Conservation (phyloP, 2,329 filamentous ascomycete genomes). For the Aspergillus floridensis region DNA sequence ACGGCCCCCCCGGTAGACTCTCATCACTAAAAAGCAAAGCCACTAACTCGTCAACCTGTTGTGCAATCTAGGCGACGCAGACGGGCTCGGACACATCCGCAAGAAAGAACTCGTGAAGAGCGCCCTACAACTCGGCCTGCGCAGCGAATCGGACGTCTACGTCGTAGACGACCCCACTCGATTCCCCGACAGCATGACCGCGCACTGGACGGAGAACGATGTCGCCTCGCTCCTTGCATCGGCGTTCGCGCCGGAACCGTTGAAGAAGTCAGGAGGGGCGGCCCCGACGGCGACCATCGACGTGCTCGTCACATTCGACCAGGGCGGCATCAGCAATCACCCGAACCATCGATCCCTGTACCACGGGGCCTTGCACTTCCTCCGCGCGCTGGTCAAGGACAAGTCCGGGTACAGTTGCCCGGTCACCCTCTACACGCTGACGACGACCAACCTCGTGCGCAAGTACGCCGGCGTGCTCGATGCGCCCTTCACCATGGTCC, state of each 20-base stretch:
- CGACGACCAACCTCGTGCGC: conserved; percentile 66
- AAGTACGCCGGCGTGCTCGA: conserved; percentile 84
- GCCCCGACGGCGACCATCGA: conserved; percentile 63
- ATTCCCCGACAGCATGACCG: conserved; percentile 88
- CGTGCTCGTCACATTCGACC: conserved; percentile 85
- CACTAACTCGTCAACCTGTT: not conserved
- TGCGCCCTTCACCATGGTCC: conserved; percentile 64
- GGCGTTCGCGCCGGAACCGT: conserved; percentile 67
- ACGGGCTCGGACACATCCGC: conserved; percentile 78
- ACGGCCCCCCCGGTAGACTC: conserved; percentile 19
- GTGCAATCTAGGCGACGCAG: conserved; percentile 66
- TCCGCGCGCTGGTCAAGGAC: conserved; percentile 63
- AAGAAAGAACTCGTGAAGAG: conserved; percentile 81
- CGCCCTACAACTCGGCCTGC: conserved; percentile 71
- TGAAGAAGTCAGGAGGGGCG: conserved; percentile 26
- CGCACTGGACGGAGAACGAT: conserved; percentile 68
- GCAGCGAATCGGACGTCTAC: conserved; percentile 73
- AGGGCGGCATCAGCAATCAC: conserved; percentile 76
- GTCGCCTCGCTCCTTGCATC: conserved; percentile 69
- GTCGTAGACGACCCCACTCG: conserved; percentile 73
- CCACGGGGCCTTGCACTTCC: conserved; percentile 73
- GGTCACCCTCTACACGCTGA: conserved; percentile 82
- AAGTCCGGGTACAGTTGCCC: conserved; percentile 66
- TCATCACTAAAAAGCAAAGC: not conserved
- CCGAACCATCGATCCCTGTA: conserved; percentile 92